Base-by-base conservation (phyloP, 2,329 filamentous ascomycete species). In the Colletotrichum sp. region DNA sequence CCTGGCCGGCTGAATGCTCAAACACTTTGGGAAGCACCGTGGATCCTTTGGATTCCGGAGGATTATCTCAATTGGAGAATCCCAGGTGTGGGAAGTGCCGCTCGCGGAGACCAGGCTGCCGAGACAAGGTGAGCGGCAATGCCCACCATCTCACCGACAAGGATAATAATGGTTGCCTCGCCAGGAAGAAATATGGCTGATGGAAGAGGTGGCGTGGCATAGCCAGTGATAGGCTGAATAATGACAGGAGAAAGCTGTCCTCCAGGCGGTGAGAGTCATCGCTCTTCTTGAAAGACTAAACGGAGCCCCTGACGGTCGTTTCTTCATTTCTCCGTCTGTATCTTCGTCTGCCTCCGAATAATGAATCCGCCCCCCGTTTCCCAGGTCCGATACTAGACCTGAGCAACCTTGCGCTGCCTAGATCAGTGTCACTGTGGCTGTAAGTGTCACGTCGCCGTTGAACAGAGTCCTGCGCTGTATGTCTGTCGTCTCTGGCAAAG, bases 71-170 rank as follows among this genome's bases (percentile, higher is more conserved):
- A 13, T 34, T 28, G n/a, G 32, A 25, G 25, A 57, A 34, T n/a
- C 12, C 22, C 15, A 63, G 36, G 19, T n/a, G 32, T 48, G 8
- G 30, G 22, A 30, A 59, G 22, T 68, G 69, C 69, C 69, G 69
- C n/a, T 36, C 32, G 39, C 34, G 25, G 44, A 61, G 44, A 36
- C 57, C 64, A 73, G 73, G 70, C 70, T 65, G 64, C 73, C 73
- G 59, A 73, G 70, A 63, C 64, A 64, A 72, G 70, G 63, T 65
- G 64, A 73, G 70, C 64, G 64, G 48, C 64, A 16, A 61, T 68
- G 59, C 70, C 70, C 57, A 68, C 73, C 57, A 60, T 36, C 59
- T 73, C 73, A 75, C 73, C 70, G 70, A 75, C 73, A 75, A 30
- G 73, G 73, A 73, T 73, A 15, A 16, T 19, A 32, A 64, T 65